Evolutionary conservation across 331 rosid species (phyloP).

Genomic region (Malus hybrid): DNA sequence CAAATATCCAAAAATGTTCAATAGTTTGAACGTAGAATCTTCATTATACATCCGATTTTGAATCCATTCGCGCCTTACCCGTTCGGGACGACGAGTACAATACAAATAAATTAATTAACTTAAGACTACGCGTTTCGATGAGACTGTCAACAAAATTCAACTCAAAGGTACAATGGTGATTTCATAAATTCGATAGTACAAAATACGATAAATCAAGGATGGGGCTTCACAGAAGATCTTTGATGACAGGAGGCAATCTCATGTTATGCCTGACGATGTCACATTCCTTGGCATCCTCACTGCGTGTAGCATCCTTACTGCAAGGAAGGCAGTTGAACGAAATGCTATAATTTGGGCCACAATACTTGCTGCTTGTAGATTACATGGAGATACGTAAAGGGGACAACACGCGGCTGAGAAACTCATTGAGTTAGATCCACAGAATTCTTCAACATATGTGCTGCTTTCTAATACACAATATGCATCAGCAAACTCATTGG

Average conservation of each 20-base stretch:
- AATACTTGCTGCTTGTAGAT: constrained; percentile 63
- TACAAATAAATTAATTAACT: too few species aligned
- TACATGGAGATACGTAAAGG: constrained; percentile 72
- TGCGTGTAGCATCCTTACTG: constrained; percentile 61
- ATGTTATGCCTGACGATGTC: constrained; percentile 58
- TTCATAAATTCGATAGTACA: too few species aligned
- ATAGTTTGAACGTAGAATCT: too few species aligned
- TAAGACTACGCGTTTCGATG: too few species aligned
- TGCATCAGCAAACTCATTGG: constrained; percentile 49
- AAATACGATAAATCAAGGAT: too few species aligned
- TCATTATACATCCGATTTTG: too few species aligned
- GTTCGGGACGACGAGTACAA: too few species aligned
- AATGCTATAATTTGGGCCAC: constrained; percentile 49
- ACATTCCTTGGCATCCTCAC: constrained; percentile 89
- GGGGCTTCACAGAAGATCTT: constrained; percentile 21
- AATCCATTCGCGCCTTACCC: too few species aligned
- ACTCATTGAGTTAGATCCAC: constrained; percentile 59
- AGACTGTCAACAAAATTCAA: too few species aligned
- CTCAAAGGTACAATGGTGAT: too few species aligned
- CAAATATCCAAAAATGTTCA: too few species aligned
- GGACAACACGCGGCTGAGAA: constrained; percentile 60
- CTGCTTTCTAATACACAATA: constrained; percentile 58
- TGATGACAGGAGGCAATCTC: constrained; percentile 42
- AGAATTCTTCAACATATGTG: constrained; percentile 60
- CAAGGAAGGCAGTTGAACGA: constrained; percentile 54